Base-by-base conservation (phyloP, 108 stramenopile species). In the Cylindrotheca fusiformis region DNA sequence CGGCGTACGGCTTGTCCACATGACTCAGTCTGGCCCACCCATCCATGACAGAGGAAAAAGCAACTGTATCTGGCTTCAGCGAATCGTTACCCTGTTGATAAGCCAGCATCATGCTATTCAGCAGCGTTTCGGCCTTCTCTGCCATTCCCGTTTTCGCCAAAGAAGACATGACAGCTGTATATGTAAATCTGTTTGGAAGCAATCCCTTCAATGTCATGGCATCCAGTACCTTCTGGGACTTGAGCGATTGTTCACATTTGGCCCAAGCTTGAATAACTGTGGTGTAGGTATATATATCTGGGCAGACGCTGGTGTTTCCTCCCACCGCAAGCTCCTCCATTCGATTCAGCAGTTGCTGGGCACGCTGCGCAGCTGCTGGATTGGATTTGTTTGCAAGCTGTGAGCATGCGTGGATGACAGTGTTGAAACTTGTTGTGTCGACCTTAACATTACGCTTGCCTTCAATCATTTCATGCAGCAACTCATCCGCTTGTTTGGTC, bases 351-450 rank as follows among this genome's bases (percentile, higher is more conserved):
- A 78, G 48, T 20, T 67, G 56, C 23, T 77, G 52, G 32, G 76
- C 76, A 17, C 71, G 58, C 19, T 63, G 53, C 12, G 63, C 66
- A 8, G 67, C 62, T 0, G 30, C 21, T 3, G 23, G 49, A 50
- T 22, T 25, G 17, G 28, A 23, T 4, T 36, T 17, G 20, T 32
- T 26, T n/a, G 32, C 59, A 27, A 58, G 41, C 31, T 62, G 46
- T 25, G 69, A 63, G 71, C 81, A 77, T 4, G 81, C 85, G 58
- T 76, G 74, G 20, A 90, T 71, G 27, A 86, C 85, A 1, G 80
- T 76, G 63, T 90, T 90, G 72, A 82, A 90, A 19, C 76, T 82
- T 24, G 82, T 81, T 29, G 68, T 80, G 49, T 86, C 79, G 19
- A 56, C 69, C 12, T 25, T 5, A 4, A 63, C 53, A 18, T 60